Evolutionary conservation across 2,329 filamentous ascomycete species (phyloP).

Genomic region (Diaporthe citriasiana): DNA sequence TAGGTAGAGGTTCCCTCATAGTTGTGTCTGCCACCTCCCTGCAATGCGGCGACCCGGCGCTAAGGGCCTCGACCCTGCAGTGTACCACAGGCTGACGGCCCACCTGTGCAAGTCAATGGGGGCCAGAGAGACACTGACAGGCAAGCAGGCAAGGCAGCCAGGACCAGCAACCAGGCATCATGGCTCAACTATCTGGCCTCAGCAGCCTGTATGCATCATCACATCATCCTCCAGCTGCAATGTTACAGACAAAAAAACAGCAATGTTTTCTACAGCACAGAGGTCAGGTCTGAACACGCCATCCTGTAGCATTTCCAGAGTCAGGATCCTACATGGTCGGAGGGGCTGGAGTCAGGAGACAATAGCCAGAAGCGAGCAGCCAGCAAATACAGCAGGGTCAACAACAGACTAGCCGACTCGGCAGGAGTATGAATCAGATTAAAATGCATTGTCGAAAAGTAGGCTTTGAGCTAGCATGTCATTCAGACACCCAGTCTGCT

Average conservation of each 20-base stretch:
- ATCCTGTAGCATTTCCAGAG: neutral
- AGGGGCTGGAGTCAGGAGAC: neutral
- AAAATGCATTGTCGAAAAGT: neutral
- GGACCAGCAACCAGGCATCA: slow-evolving; percentile 7
- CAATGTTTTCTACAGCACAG: neutral
- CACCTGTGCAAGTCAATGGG: neutral
- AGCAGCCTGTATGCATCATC: slow-evolving; percentile 15
- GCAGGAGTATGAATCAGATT: neutral
- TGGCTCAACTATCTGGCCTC: slow-evolving; percentile 16
- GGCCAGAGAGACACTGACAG: neutral
- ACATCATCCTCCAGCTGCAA: neutral
- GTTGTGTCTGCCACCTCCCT: neutral
- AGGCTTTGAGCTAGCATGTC: neutral
- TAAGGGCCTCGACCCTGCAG: slow-evolving; percentile 7
- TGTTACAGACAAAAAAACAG: too few relatives aligned
- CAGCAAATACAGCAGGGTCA: neutral
- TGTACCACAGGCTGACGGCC: neutral
- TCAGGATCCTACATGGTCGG: neutral
- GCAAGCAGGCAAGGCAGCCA: neutral
- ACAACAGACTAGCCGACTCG: neutral
- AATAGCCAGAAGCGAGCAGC: neutral
- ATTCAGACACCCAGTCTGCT: neutral
- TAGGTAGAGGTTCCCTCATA: neutral
- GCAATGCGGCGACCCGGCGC: slow-evolving; percentile 17
- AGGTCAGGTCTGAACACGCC: neutral